phyloP scores from a whole-genome alignment of 2,329 filamentous ascomycete genomes.

The Diaporthe citriasiana region DNA sequence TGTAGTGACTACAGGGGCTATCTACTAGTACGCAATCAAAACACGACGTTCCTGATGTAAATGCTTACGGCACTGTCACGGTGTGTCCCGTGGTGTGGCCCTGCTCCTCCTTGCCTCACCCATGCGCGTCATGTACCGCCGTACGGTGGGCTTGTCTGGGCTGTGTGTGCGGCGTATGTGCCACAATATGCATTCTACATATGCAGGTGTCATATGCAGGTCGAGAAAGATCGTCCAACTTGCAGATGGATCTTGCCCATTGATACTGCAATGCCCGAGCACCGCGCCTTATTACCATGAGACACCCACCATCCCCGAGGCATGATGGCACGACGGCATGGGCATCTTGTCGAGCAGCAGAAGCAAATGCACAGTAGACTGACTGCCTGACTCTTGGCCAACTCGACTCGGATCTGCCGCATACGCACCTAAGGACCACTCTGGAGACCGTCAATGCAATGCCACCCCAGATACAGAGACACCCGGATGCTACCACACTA shows the following conservation, averaged over 20 bases:
- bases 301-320: slow-evolving; percentile 19
- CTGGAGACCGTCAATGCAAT: not conserved
- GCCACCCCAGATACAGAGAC: slow-evolving; percentile 9
- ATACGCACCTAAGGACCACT: not conserved
- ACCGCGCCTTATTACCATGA: slow-evolving; percentile 15
- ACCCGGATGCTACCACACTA: not conserved
- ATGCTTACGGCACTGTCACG: too few species aligned
- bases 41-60: not conserved
- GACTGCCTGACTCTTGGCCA: not conserved
- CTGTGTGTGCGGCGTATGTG: not conserved
- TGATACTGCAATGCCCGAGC: not conserved
- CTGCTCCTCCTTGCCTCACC: not conserved
- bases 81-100: not conserved
- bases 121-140: too few species aligned
- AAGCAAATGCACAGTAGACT: not conserved
- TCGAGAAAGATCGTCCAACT: slow-evolving; percentile 9
- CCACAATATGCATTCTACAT: not conserved
- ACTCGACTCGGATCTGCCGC: not conserved
- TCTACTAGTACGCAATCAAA: slow-evolving; percentile 28
- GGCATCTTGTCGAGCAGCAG: not conserved
- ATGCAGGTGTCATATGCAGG: slow-evolving; percentile 20
- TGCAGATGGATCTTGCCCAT: not conserved
- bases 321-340: not conserved
- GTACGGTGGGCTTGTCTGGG: not conserved
- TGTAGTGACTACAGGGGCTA: too few species aligned